These are phyloP conservation scores for Solidago caesia DNA, from an alignment of 129 eudicot genomes.

Conservation along the genomic window DNA sequence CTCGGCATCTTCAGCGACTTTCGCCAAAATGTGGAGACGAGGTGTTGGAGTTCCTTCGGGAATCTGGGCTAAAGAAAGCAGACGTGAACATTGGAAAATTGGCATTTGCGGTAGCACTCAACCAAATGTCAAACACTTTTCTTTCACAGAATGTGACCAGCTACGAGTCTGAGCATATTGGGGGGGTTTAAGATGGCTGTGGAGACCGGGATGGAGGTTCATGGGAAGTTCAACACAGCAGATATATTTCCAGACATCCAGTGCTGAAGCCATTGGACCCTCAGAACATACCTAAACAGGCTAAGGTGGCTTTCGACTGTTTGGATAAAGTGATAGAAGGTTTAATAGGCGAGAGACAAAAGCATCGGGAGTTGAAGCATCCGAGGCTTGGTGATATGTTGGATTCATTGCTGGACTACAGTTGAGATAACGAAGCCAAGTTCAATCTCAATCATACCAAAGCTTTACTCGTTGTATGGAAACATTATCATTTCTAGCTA, in stretches of 20 bases:
- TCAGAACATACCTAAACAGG: conserved; percentile 40
- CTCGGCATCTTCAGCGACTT: conserved; percentile 32
- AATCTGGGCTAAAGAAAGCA: conserved; percentile 7
- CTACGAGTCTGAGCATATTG: conserved; percentile 12
- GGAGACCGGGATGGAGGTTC: conserved; percentile 37
- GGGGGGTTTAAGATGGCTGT: conserved; percentile 34
- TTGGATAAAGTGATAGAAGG: conserved; percentile 28
- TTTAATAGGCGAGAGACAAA: conserved; percentile 25
- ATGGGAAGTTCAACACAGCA: conserved; percentile 45
- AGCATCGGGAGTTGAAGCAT: conserved; percentile 19
- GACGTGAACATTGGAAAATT: conserved; percentile 38
- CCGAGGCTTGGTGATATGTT: conserved; percentile 42
- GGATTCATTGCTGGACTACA: conserved; percentile 42
- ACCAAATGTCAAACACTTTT: conserved; percentile 45
- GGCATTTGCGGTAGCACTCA: conserved; percentile 42
- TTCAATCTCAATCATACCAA: conserved; percentile 25
- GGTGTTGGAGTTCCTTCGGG: conserved; percentile 27
- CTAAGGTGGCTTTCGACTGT: conserved; percentile 33
- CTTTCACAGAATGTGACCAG: conserved; percentile 40
- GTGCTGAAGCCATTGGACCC: conserved; percentile 42
- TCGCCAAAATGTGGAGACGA: conserved; percentile 29
- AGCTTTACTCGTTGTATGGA: conserved; percentile 35
- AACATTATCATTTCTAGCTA: neutral
- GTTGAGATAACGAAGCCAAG: conserved; percentile 24
- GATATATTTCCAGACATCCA: conserved; percentile 39